phyloP scores from a whole-genome alignment of 2,329 filamentous ascomycete species.

The Mariannaea sp. region DNA sequence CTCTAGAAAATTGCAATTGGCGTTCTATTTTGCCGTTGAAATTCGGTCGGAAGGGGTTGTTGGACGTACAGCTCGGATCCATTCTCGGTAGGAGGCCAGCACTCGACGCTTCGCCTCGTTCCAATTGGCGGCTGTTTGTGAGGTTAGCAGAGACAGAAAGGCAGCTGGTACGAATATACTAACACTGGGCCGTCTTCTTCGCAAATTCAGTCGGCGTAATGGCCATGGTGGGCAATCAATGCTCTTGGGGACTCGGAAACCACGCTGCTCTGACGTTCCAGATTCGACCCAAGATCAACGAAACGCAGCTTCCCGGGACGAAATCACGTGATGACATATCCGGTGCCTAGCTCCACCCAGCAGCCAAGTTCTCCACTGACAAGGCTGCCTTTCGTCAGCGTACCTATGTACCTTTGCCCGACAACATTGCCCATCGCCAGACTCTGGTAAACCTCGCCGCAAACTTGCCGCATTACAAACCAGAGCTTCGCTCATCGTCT shows the following conservation, averaged over 20 bases:
- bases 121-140: constrained; percentile 78
- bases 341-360: constrained; percentile 30
- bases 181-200: constrained; percentile 78
- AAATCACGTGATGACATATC: constrained; percentile 37
- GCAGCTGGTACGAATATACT: constrained; percentile 42
- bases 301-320: constrained; percentile 24
- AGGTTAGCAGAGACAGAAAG: constrained; percentile 42
- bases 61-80: constrained; percentile 88
- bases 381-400: constrained; percentile 33
- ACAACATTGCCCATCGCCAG: constrained; percentile 6
- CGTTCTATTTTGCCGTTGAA: neutral
- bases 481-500: neutral
- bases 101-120: constrained; percentile 85
- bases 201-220: constrained; percentile 94
- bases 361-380: constrained; percentile 24
- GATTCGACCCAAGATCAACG: constrained; percentile 38
- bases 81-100: constrained; percentile 87
- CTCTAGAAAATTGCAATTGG: neutral
- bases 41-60: constrained; percentile 8
- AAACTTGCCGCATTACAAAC: constrained; percentile 1
- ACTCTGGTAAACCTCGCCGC: no score
- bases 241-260: constrained; percentile 38
- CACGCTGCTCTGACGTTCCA: constrained; percentile 40
- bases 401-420: neutral
- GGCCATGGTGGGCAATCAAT: constrained; percentile 67